phyloP scores from a whole-genome alignment of 192 early-diverging fungal species.

The Coemansia aciculifera region DNA sequence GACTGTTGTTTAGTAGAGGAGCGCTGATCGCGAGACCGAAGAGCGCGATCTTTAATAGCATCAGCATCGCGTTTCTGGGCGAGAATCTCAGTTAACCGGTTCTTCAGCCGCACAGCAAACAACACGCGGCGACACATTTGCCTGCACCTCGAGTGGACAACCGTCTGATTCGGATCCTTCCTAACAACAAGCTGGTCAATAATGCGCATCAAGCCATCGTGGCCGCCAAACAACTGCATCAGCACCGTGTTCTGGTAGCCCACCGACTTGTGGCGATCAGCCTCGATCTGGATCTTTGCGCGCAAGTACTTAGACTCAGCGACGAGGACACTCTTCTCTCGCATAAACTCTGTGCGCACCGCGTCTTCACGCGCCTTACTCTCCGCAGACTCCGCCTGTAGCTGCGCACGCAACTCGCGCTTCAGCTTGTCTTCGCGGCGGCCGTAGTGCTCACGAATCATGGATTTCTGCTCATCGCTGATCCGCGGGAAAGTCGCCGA shows the following conservation, averaged over 20 bases:
- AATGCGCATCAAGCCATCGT: slow-evolving; percentile 17
- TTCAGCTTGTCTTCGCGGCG: slow-evolving; percentile 12
- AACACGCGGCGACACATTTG: slow-evolving; percentile 33
- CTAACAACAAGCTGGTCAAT: slow-evolving; percentile 23
- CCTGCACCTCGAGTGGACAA: not conserved
- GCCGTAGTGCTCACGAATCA: slow-evolving; percentile 24
- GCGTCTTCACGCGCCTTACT: not conserved
- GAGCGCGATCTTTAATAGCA: slow-evolving; percentile 28
- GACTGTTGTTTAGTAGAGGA: not conserved
- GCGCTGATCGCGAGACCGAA: not conserved
- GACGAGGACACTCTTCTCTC: slow-evolving; percentile 6
- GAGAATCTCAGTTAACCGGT: slow-evolving; percentile 13
- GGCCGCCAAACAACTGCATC: slow-evolving; percentile 37
- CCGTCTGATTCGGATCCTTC: not conserved
- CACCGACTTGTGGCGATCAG: slow-evolving; percentile 17
- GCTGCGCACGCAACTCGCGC: not conserved
- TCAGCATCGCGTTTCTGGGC: slow-evolving; percentile 2
- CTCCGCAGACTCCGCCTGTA: slow-evolving; percentile 9
- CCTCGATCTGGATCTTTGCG: slow-evolving; percentile 20
- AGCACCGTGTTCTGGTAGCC: slow-evolving; percentile 26
- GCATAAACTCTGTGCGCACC: not conserved
- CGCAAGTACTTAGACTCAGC: slow-evolving; percentile 35
- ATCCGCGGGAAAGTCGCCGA: slow-evolving; percentile 26
- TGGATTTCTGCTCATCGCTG: slow-evolving; percentile 29
- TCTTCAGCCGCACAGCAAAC: slow-evolving; percentile 31